Evolutionary conservation across 2,329 filamentous ascomycete species (phyloP), one percentile per base, ranked within the genome.

Genomic region (Cercospora zeina): DNA sequence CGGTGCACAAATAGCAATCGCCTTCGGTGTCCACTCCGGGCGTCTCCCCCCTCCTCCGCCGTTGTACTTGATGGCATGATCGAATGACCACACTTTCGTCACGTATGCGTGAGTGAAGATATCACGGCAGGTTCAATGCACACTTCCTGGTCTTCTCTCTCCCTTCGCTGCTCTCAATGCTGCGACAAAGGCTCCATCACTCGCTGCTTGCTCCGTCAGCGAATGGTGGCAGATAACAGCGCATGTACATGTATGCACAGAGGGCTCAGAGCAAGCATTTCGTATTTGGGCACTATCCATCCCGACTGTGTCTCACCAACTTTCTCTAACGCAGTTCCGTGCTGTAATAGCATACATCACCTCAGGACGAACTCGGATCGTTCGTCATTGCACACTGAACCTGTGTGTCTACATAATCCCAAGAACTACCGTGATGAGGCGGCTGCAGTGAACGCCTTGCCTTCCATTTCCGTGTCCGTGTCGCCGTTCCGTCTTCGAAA

Each of bases 1-100:
- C 19, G 27, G 49, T 49, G 42, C 21, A 49, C 42, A 49, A 49
- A 49, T 49, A 27, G 42, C 42, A 49, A 49, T 49, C 42, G 42
- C 8, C n/a, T 13, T 27, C 42, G 42, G 42, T 21, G 7, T 9
- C 42, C 42, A 14, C 42, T 49, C 21, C 42, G 42, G 21, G 4
- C 11, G 42, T 10, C 21, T 27, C 8, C n/a, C 42, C 7, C 11
- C 1, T 49, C 42, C 13, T 24, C 3, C 21, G 14, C 3, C 6
- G 24, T 27, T 27, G 11, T 27, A 4, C 13, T 30, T 24, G 42
- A 27, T 0, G 24, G 9, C 3, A 27, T 5, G 42, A 49, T 4
- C 4, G 8, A 21, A n/a, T n/a, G n/a, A n/a, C n/a, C n/a, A n/a
- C 27, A 19, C 34, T 49, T 30, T n/a, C 24, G 21, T 49, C 42